A percentile compares a stretch with the other conserved stretches of the same genome.
Evolutionary conservation across 805 yeast genomes (phyloP).

Genomic region (Clavispora fructus): DNA sequence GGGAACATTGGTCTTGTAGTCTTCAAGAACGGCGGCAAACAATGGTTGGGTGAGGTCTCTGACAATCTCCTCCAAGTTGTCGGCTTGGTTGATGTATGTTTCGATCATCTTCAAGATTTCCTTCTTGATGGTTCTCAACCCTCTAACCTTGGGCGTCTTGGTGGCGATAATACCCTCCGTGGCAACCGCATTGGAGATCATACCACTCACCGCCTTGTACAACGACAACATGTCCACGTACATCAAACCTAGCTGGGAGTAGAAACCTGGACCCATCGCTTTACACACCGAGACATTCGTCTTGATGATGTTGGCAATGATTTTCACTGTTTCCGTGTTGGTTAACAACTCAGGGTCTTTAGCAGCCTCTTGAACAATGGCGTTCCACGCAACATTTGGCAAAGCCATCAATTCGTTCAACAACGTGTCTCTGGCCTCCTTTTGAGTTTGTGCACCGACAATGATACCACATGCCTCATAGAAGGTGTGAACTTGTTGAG

Average conservation of each 20-base stretch:
- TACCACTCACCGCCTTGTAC: constrained; percentile 80
- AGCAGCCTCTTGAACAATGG: constrained; percentile 79
- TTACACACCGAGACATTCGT: constrained; percentile 94
- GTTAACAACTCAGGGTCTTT: constrained; percentile 76
- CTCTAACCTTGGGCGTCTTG: constrained; percentile 91
- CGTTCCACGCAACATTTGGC: constrained; percentile 93
- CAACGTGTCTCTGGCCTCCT: constrained; percentile 63
- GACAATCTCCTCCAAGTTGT: constrained; percentile 77
- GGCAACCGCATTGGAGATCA: constrained; percentile 78
- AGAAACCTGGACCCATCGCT: constrained; percentile 89
- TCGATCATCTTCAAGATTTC: constrained; percentile 87
- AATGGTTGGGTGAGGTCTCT: constrained; percentile 77
- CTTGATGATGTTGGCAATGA: constrained; percentile 88
- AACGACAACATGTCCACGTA: constrained; percentile 86
- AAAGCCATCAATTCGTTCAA: constrained; percentile 77
- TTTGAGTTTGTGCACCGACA: constrained; percentile 76
- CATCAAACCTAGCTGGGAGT: constrained; percentile 79
- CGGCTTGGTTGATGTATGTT: constrained; percentile 82
- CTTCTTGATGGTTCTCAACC: constrained; percentile 92
- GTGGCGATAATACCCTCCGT: constrained; percentile 84
- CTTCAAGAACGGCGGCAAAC: constrained; percentile 80
- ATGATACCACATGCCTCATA: constrained; percentile 97
- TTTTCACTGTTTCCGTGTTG: constrained; percentile 81
- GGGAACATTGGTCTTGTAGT: constrained; percentile 82
- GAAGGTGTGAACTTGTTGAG: constrained; percentile 96